These are phyloP conservation scores for Fusarium annulatum DNA, from an alignment of 2,329 filamentous ascomycete species.

Conservation along the genomic window DNA sequence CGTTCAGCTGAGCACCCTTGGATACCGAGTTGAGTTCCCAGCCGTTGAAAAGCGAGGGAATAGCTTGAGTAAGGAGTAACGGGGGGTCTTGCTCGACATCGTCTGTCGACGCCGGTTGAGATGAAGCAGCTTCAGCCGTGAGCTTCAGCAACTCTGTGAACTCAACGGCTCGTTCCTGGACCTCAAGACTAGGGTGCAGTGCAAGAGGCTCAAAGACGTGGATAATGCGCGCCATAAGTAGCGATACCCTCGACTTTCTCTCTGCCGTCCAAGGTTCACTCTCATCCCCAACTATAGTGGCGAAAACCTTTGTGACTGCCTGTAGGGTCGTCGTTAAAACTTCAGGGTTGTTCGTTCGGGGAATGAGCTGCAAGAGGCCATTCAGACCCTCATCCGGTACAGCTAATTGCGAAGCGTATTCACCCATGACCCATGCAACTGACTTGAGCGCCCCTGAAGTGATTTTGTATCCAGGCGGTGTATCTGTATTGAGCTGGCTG, in stretches of 20 bases:
- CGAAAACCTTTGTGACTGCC: slow-evolving; percentile 86
- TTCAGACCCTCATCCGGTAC: slow-evolving; percentile 78
- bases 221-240: slow-evolving; percentile 84
- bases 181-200: slow-evolving; percentile 87
- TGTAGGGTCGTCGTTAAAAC: slow-evolving; percentile 85
- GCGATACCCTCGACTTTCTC: slow-evolving; percentile 77
- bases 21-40: slow-evolving; percentile 95
- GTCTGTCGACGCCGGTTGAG: slow-evolving; percentile 69
- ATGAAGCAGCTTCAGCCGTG: slow-evolving; percentile 81
- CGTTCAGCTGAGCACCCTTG: slow-evolving; percentile 82
- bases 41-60: slow-evolving; percentile 87
- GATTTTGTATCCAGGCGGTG: slow-evolving; percentile 65
- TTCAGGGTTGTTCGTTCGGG: slow-evolving; percentile 68
- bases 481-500: slow-evolving; percentile 64
- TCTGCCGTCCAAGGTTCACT: slow-evolving; percentile 75
- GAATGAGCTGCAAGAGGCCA: slow-evolving; percentile 75
- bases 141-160: slow-evolving; percentile 91
- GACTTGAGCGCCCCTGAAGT: slow-evolving; percentile 77
- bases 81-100: slow-evolving; percentile 74
- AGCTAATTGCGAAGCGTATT: slow-evolving; percentile 80
- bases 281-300: slow-evolving; percentile 74
- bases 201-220: slow-evolving; percentile 83
- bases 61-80: slow-evolving; percentile 86
- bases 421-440: slow-evolving; percentile 86
- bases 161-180: slow-evolving; percentile 94